Conservation (phyloP, 2,329 filamentous ascomycete genomes). For the Cladorrhinum sp. region DNA sequence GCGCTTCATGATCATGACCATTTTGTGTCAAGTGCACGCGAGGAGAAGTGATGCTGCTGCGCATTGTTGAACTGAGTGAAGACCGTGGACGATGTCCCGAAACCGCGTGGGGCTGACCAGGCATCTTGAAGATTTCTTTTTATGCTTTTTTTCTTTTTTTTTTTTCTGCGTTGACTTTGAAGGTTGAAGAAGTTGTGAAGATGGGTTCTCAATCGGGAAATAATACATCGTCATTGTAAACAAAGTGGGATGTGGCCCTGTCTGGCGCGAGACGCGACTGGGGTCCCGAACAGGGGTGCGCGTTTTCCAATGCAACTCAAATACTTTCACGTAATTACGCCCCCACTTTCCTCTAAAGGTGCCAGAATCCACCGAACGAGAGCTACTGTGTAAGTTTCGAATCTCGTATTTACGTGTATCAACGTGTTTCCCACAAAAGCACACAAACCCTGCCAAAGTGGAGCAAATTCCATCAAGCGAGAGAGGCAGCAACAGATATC, state of each 20-base stretch:
- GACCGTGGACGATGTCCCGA: background rate
- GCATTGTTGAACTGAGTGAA: background rate
- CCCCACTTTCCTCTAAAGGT: no score
- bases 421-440: background rate
- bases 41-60: background rate
- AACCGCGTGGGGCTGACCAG: background rate
- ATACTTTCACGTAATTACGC: background rate
- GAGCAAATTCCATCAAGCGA: no score
- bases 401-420: no score
- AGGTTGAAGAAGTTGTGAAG: background rate
- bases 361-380: no score
- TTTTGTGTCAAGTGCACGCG: background rate
- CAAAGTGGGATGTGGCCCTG: background rate
- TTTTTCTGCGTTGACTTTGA: background rate
- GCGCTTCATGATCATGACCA: background rate
- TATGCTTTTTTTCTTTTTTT: background rate
- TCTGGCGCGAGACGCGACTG: background rate
- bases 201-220: background rate
- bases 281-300: slow-evolving; percentile 5
- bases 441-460: background rate
- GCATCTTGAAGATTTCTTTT: background rate
- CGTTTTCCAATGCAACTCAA: background rate
- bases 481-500: background rate
- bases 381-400: no score
- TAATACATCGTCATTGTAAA: slow-evolving; percentile 6